phyloP scores from a whole-genome alignment of 805 yeast genomes.

The Cyberlindnera veronae region DNA sequence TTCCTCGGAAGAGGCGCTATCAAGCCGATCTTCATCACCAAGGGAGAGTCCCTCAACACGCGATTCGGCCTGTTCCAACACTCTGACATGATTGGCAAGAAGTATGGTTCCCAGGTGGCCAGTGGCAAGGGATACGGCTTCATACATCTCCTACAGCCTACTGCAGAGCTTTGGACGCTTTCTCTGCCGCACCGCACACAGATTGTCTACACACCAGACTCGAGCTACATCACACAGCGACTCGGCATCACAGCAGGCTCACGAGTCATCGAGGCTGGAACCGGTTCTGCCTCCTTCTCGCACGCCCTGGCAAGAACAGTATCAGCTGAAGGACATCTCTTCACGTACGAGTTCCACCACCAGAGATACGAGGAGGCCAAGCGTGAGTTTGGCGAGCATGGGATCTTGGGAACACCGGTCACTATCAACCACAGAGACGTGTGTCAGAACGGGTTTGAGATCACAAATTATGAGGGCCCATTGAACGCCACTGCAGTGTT shows the following conservation, averaged over 20 bases:
- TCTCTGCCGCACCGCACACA: conserved; percentile 97
- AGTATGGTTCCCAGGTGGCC: conserved; percentile 82
- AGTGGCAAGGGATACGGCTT: conserved; percentile 76
- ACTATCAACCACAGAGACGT: conserved; percentile 87
- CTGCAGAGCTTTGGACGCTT: conserved; percentile 95
- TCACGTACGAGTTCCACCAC: conserved; percentile 89
- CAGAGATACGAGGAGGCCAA: conserved; percentile 77
- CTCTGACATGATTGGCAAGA: conserved; percentile 71
- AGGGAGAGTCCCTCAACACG: conserved; percentile 69
- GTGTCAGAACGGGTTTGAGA: conserved; percentile 77
- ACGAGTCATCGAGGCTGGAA: conserved; percentile 91
- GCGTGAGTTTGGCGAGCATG: conserved; percentile 72
- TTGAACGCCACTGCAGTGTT: conserved; percentile 74
- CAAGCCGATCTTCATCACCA: conserved; percentile 64
- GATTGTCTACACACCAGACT: conserved; percentile 94
- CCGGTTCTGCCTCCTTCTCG: conserved; percentile 95
- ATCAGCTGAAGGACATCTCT: conserved; percentile 51
- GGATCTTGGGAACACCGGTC: conserved; percentile 47
- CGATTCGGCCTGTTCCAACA: conserved; percentile 91
- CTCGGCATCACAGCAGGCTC: conserved; percentile 70
- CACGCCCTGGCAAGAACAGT: conserved; percentile 88
- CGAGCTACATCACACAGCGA: conserved; percentile 84
- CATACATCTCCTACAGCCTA: conserved; percentile 83
- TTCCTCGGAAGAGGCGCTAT: conserved; percentile 79
- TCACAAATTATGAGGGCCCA: conserved; percentile 34